Evolutionary conservation across 2,329 filamentous ascomycete species (phyloP), one percentile per base, ranked within the genome.

Genomic region (Bimuria novae-zelandiae): DNA sequence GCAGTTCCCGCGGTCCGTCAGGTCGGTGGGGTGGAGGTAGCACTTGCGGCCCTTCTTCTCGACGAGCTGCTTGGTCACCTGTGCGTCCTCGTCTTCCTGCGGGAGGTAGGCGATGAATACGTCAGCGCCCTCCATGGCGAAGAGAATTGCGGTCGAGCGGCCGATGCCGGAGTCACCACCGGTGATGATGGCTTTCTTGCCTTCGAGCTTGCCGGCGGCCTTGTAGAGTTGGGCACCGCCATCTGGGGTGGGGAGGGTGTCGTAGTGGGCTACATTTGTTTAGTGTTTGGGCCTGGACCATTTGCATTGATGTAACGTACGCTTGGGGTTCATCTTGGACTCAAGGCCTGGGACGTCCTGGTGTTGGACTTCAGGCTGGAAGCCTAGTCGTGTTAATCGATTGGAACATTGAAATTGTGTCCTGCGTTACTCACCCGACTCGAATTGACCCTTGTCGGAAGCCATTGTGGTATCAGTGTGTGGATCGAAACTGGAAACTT

Each of bases 81-180:
- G 80, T 0, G 90, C 90, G 63, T 93, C 90, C 40, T 84, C 77
- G 69, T 93, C 85, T 72, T 95, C 90, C 29, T 89, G 83, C 0
- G 87, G 85, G 0, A 92, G 79, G 64, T 94, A 90, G 3, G 84
- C 83, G 60, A 94, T 91, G 52, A 89, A 79, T 45, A 82, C 84
- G 57, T 89, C 84, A 12, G 89, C 89, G 5, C 89, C 90, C 73
- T 94, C 90, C 81, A 90, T 88, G 33, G 89, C 89, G 63, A 88
- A 94, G 0, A 94, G 79, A 14, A 93, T 81, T 1, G 90, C 89
- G 1, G 87, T 84, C 1, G 90, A 86, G 32, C 89, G 84, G 6
- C 90, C 89, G 59, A 94, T 93, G 1, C 90, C 89, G 6, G 84
- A 87, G 72, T 93, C 89, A 3, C 90, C 90, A 14, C 89, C 89